Evolutionary conservation across 805 yeast genomes (phyloP).

Genomic region (Torulaspora microellipsoides): DNA sequence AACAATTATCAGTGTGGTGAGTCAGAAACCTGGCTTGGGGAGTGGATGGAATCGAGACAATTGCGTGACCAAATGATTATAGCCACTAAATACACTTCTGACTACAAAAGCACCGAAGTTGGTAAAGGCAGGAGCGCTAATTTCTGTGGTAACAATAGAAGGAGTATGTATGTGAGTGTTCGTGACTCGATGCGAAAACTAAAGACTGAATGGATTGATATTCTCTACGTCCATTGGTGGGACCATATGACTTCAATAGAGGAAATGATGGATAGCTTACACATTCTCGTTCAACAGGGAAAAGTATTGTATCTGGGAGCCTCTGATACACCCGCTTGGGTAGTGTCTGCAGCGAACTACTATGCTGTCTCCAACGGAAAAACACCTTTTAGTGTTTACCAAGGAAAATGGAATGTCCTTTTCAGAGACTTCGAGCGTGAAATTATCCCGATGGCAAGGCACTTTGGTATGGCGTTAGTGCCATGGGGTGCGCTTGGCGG

Average conservation of each 20-base stretch:
- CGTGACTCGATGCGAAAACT: conserved; percentile 12
- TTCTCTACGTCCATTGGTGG: conserved; percentile 25
- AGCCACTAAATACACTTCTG: conserved; percentile 17
- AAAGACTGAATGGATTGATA: conserved; percentile 23
- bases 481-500: conserved; percentile 26
- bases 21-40: conserved; percentile 26
- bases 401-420: conserved; percentile 22
- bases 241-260: conserved; percentile 21
- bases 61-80: conserved; percentile 21
- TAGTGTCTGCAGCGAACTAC: conserved; percentile 15
- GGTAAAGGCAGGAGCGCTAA: conserved; percentile 7
- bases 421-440: conserved; percentile 24
- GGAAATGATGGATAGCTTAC: conserved; percentile 20
- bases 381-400: conserved; percentile 22
- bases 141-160: conserved; percentile 5
- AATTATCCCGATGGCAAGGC: conserved; percentile 24
- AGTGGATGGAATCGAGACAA: conserved; percentile 21
- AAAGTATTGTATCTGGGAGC: conserved; percentile 23
- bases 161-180: conserved; percentile 10
- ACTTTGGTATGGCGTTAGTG: conserved; percentile 23
- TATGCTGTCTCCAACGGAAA: conserved; percentile 21
- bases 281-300: conserved; percentile 17
- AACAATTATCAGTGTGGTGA: conserved; percentile 19
- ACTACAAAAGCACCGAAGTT: conserved; percentile 5
- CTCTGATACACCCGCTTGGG: conserved; percentile 26